Percentiles rank a stretch among this genome's conserved stretches.
Conservation (phyloP, 148 eudicot species). For the Rhododendron kiyosumense region DNA sequence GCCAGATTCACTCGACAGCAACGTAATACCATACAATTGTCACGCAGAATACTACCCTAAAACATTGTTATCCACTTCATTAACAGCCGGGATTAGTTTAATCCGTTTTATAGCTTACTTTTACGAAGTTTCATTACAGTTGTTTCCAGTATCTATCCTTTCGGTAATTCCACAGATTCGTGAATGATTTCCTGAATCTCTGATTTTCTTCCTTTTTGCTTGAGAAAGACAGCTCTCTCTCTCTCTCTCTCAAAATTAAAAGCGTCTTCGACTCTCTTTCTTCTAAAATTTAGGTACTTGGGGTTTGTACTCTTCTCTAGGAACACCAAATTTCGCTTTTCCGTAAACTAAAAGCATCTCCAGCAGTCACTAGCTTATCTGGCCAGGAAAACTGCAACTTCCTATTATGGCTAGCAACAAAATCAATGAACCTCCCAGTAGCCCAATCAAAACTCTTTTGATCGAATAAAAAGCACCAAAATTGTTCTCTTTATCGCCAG, state of each 20-base stretch:
- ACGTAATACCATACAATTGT: not conserved
- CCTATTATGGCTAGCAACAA: no score
- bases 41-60: not conserved
- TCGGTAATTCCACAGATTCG: no score
- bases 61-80: not conserved
- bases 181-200: not conserved
- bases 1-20: not conserved
- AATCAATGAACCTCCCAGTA: no score
- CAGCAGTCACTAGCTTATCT: no score
- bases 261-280: constrained; percentile 9
- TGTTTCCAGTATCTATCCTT: no score
- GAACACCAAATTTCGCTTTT: constrained; percentile 9
- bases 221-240: not conserved
- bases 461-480: no score
- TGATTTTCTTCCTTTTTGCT: not conserved
- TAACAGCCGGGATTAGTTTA: not conserved
- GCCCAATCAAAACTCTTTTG: no score
- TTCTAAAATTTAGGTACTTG: not conserved
- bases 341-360: not conserved
- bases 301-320: not conserved
- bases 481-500: no score
- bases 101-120: not conserved
- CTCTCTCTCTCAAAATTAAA: constrained; percentile 4
- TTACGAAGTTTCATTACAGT: no score
- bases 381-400: no score